Percentiles rank a stretch among this genome's conserved stretches.
Evolutionary conservation across 371 early-diverging fungal genomes (phyloP).

Genomic region (Lichtheimia hyalospora): DNA sequence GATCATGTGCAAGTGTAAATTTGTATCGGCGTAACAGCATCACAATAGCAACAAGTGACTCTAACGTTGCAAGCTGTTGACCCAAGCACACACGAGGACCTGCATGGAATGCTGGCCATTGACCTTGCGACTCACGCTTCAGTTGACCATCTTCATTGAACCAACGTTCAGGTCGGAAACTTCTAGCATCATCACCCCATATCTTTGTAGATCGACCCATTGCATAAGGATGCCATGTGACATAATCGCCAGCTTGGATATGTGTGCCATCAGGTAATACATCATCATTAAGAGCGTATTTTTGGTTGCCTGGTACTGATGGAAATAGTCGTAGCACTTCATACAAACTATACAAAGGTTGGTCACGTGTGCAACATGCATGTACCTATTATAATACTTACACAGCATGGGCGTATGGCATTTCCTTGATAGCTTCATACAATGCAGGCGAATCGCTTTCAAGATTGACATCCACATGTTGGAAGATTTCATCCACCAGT

Average conservation of each 20-base stretch:
- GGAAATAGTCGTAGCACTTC: constrained; percentile 78
- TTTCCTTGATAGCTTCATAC: constrained; percentile 48
- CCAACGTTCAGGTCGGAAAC: constrained; percentile 69
- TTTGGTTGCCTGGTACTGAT: constrained; percentile 68
- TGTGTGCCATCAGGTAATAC: constrained; percentile 68
- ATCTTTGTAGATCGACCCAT: constrained; percentile 52
- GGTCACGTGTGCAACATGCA: not conserved
- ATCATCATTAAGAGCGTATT: constrained; percentile 67
- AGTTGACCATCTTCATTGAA: constrained; percentile 40
- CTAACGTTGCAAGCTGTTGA: constrained; percentile 46
- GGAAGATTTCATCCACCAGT: constrained; percentile 58
- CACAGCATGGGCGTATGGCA: constrained; percentile 63
- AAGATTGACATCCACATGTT: constrained; percentile 26
- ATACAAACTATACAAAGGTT: constrained; percentile 29
- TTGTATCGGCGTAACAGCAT: constrained; percentile 38
- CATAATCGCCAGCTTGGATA: constrained; percentile 55
- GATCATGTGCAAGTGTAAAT: constrained; percentile 41
- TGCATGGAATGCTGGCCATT: constrained; percentile 62
- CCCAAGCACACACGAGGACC: constrained; percentile 73
- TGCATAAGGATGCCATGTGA: constrained; percentile 53
- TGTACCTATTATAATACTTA: constrained; percentile 20
- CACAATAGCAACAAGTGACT: constrained; percentile 38
- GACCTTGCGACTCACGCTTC: constrained; percentile 37
- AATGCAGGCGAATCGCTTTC: constrained; percentile 21
- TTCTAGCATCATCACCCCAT: constrained; percentile 62